These are phyloP conservation scores for Leccinum olivaceopallidum DNA, from an alignment of 768 basidiomycete genomes.

Conservation along the genomic window DNA sequence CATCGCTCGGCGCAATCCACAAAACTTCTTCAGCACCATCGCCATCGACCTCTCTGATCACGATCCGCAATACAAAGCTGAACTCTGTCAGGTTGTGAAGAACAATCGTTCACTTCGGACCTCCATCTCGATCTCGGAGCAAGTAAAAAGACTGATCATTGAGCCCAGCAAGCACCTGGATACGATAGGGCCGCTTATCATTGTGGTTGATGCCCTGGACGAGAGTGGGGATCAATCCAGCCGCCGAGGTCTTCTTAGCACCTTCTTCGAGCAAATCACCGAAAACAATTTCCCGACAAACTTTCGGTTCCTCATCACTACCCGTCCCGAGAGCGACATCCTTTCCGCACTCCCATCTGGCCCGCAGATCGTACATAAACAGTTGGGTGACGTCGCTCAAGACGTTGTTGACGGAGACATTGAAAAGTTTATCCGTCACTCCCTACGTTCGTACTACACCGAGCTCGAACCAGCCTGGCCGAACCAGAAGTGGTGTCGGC, in stretches of 20 bases:
- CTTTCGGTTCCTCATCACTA: constrained; percentile 29
- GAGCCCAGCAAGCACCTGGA: constrained; percentile 24
- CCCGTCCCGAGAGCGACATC: constrained; percentile 29
- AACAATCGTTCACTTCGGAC: constrained; percentile 26
- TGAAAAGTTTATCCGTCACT: constrained; percentile 18
- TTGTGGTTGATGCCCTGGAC: constrained; percentile 39
- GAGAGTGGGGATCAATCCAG: constrained; percentile 21
- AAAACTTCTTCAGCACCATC: constrained; percentile 35
- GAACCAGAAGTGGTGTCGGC: constrained; percentile 22
- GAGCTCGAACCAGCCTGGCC: constrained; percentile 21
- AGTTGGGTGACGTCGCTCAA: constrained; percentile 15
- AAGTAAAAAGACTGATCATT: constrained; percentile 32
- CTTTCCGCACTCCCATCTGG: constrained; percentile 8
- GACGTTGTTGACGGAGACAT: constrained; percentile 19
- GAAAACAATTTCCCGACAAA: constrained; percentile 19
- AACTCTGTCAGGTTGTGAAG: constrained; percentile 19
- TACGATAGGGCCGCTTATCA: constrained; percentile 32
- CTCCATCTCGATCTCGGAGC: constrained; percentile 19
- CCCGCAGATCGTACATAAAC: constrained; percentile 12
- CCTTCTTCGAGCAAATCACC: constrained; percentile 14
- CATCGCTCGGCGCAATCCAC: constrained; percentile 20
- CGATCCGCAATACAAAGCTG: constrained; percentile 25
- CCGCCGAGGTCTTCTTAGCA: constrained; percentile 24
- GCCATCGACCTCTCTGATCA: constrained; percentile 35
- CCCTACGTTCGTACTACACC: not conserved